Base-by-base conservation (phyloP, 148 eudicot genomes). In the Beta vulgaris region DNA sequence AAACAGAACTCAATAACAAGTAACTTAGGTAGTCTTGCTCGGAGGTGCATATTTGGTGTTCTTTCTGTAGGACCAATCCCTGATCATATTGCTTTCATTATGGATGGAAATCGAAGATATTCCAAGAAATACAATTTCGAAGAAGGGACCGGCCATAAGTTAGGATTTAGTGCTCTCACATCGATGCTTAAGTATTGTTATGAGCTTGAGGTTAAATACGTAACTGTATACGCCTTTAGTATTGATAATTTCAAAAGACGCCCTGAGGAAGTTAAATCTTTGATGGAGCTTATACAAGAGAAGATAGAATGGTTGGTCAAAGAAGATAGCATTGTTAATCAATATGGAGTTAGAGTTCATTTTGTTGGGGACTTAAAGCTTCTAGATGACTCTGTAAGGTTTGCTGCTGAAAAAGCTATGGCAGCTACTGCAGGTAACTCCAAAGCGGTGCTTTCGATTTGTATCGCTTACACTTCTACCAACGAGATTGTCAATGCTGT, bases 51-150 rank as follows among this genome's bases (percentile, higher is more conserved):
- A 15, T 84, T 86, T 71, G 57, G 81, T 32, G 69, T 86, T 57
- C 87, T 88, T 53, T 84, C 86, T 1, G 26, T 68, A 31, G 91
- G 89, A 29, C 88, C 91, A 10, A 79, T 88, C 35, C 96, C 96
- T 1, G 46, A 71, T 59, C 96, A 88, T 83, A 79, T 91, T 42
- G 92, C 92, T 23, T 87, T 91, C 78, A 88, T 91, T 36, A 84
- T 91, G 87, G 96, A 91, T 68, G 92, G 96, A 44, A 91, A 91
- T 74, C 82, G 96, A 76, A 87, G 96, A 77, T 91, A 84, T 49
- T 81, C 88, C 14, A 87, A 82, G 83, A 87, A 82, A 72, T 69
- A 58, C 71, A 87, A 85, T 28, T 53, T 88, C 57, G 71, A 74
- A n/a, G 86, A 85, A 76, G 91, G 88, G 26, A 51, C 77, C 7